These are phyloP conservation scores for Carnegiea gigantea DNA, from an alignment of 179 eudicot species.

Conservation along the genomic window DNA sequence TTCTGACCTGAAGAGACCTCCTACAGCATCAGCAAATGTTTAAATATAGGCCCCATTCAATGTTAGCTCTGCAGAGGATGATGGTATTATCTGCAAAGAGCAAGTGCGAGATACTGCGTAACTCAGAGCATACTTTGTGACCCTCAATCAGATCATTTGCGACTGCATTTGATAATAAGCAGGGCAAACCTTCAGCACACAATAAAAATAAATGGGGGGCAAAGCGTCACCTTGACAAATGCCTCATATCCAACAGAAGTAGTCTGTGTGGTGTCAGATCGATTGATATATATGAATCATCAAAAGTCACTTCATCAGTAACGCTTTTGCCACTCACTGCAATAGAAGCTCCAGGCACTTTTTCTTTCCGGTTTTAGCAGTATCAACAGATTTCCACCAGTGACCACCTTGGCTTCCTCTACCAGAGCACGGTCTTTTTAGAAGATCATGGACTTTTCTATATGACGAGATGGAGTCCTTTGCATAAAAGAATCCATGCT, in stretches of 20 bases:
- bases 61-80: too few relatives aligned
- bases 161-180: too few relatives aligned
- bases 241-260: slow-evolving; percentile 29
- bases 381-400: slow-evolving; percentile 68
- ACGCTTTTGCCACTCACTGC: slow-evolving; percentile 16
- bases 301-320: slow-evolving; percentile 22
- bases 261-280: slow-evolving; percentile 15
- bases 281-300: slow-evolving; percentile 14
- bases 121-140: too few relatives aligned
- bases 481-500: slow-evolving; percentile 58
- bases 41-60: too few relatives aligned
- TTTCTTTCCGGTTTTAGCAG: slow-evolving; percentile 25
- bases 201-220: too few relatives aligned
- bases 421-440: slow-evolving; percentile 93
- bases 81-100: too few relatives aligned
- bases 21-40: too few relatives aligned
- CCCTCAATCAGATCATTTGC: too few relatives aligned
- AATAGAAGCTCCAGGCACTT: slow-evolving; percentile 22
- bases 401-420: slow-evolving; percentile 99
- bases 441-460: slow-evolving; percentile 57
- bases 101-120: too few relatives aligned
- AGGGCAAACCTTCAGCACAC: too few relatives aligned
- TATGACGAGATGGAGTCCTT: slow-evolving; percentile 50
- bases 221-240: too few relatives aligned
- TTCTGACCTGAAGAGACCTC: too few relatives aligned